phyloP scores from a whole-genome alignment of 2,329 filamentous ascomycete genomes.

The Epichloe typhina region DNA sequence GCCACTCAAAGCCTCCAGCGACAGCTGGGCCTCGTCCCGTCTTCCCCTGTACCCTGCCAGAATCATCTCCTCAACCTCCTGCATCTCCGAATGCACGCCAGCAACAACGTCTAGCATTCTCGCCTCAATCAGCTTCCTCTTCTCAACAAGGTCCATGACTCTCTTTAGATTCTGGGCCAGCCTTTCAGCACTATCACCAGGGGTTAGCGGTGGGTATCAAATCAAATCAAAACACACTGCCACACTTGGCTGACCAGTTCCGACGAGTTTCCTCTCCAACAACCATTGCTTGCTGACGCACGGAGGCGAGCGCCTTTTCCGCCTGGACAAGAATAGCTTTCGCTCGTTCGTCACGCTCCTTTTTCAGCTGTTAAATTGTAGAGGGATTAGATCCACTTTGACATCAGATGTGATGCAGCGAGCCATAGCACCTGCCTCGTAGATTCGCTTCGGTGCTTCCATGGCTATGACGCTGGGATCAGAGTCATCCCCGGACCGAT shows the following conservation, averaged over 20 bases:
- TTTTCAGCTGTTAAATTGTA: constrained; percentile 15
- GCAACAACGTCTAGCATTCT: constrained; percentile 14
- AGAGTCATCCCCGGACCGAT: constrained; percentile 10
- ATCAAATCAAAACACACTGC: background rate
- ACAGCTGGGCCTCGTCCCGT: constrained; percentile 11
- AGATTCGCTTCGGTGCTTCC: constrained; percentile 16
- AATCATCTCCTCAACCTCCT: constrained; percentile 18
- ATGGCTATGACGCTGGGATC: constrained; percentile 13
- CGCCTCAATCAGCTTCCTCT: constrained; percentile 14
- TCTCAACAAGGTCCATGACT: constrained; percentile 12
- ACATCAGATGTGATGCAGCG: background rate
- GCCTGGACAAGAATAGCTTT: constrained; percentile 13
- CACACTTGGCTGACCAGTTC: constrained; percentile 10
- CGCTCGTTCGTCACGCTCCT: constrained; percentile 15
- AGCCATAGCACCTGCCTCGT: constrained; percentile 10
- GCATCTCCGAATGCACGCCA: constrained; percentile 9
- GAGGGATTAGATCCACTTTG: background rate
- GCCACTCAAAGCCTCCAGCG: constrained; percentile 2
- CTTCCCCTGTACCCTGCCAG: constrained; percentile 16
- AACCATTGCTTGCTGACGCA: constrained; percentile 12
- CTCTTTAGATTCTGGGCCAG: constrained; percentile 8
- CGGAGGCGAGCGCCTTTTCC: constrained; percentile 11
- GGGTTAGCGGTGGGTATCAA: background rate
- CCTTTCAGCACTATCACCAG: constrained; percentile 8
- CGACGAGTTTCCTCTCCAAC: constrained; percentile 13